phyloP scores from a whole-genome alignment of 352 stramenopile genomes.

The Pythium sukuiense region DNA sequence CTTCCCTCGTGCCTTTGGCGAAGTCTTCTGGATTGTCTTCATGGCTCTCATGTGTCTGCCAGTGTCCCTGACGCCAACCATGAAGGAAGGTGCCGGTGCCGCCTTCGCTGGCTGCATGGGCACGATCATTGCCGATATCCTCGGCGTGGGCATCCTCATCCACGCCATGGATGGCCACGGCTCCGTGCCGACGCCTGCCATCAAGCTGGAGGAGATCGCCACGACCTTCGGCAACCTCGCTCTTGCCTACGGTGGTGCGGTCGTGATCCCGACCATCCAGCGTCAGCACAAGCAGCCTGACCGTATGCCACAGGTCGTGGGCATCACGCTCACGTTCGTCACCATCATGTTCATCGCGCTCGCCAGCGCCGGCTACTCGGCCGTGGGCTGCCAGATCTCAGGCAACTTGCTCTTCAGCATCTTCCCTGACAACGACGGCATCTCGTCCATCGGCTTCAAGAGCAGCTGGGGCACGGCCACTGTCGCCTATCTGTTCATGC shows the following conservation, averaged over 20 bases:
- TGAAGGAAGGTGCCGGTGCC: constrained; percentile 30
- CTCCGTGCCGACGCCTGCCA: constrained; percentile 10
- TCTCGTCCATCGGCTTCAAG: constrained; percentile 47
- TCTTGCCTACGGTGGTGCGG: constrained; percentile 29
- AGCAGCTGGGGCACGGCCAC: constrained; percentile 41
- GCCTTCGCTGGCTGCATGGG: constrained; percentile 32
- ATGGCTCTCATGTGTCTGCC: constrained; percentile 31
- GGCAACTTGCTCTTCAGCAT: constrained; percentile 37
- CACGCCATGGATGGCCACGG: constrained; percentile 25
- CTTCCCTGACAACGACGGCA: constrained; percentile 33
- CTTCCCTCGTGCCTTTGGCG: constrained; percentile 55
- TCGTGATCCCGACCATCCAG: constrained; percentile 30
- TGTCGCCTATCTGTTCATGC: constrained; percentile 61
- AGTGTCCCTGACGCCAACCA: constrained; percentile 30
- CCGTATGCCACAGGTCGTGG: constrained; percentile 32
- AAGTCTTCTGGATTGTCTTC: constrained; percentile 32
- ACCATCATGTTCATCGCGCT: constrained; percentile 28
- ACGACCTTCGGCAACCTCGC: constrained; percentile 37
- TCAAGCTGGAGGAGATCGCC: constrained; percentile 26
- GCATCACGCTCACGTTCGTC: constrained; percentile 27
- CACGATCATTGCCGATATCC: constrained; percentile 32
- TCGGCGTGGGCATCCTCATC: constrained; percentile 28
- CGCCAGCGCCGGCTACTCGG: constrained; percentile 25
- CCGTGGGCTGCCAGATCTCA: constrained; percentile 31
- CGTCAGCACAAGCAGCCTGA: constrained; percentile 22